Evolutionary conservation across 1,139 yeast genomes (phyloP).

Genomic region (Tardiomyces blankii): DNA sequence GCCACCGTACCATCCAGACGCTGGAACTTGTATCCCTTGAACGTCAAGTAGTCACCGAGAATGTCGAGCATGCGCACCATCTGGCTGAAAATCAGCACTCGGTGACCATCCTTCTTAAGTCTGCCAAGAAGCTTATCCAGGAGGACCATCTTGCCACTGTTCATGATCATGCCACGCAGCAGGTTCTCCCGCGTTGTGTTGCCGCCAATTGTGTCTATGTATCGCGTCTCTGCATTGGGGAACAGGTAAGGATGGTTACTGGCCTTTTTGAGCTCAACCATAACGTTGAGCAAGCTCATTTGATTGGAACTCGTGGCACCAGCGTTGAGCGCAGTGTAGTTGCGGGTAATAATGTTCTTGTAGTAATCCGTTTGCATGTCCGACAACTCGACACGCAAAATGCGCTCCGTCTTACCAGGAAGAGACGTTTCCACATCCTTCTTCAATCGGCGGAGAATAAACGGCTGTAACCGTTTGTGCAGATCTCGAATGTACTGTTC

Average conservation of each 20-base stretch:
- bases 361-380: constrained; percentile 94
- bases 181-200: constrained; percentile 60
- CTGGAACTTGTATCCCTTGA: constrained; percentile 86
- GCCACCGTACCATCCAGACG: constrained; percentile 96
- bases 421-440: constrained; percentile 95
- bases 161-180: constrained; percentile 88
- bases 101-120: constrained; percentile 83
- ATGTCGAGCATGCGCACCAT: constrained; percentile 97
- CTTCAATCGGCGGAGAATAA: constrained; percentile 81
- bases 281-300: constrained; percentile 75
- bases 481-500: constrained; percentile 80
- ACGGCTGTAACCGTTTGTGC: constrained; percentile 80
- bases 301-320: constrained; percentile 71
- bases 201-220: constrained; percentile 41
- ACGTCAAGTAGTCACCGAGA: constrained; percentile 81
- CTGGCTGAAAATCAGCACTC: constrained; percentile 89
- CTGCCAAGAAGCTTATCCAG: constrained; percentile 80
- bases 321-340: constrained; percentile 81
- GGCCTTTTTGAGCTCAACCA: constrained; percentile 94
- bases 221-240: constrained; percentile 86
- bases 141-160: constrained; percentile 95
- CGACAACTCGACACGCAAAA: constrained; percentile 85
- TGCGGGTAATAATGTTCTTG: constrained; percentile 82
- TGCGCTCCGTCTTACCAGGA: constrained; percentile 92
- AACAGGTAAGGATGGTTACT: constrained; percentile 94